A percentile compares a stretch with the other conserved stretches of the same genome.
Evolutionary conservation across 2,329 filamentous ascomycete genomes (phyloP).

Genomic region (Fusarium aywerte): DNA sequence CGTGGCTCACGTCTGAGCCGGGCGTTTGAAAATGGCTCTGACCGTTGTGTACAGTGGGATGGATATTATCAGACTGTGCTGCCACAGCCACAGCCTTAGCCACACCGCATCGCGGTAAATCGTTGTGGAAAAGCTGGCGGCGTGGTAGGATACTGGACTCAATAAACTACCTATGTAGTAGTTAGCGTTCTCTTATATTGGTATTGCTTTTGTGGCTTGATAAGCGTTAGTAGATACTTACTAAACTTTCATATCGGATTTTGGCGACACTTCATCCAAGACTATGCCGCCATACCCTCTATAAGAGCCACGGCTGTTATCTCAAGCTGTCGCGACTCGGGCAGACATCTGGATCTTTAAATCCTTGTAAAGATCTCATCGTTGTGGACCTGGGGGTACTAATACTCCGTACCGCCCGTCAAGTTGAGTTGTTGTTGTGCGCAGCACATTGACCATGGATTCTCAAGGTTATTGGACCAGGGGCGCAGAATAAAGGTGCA

Average conservation of each 20-base stretch:
- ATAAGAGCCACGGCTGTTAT: neutral
- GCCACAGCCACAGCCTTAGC: too few relatives aligned
- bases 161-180: neutral
- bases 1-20: neutral
- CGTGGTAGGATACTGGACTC: too few relatives aligned
- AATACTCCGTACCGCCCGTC: neutral
- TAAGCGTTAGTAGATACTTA: neutral
- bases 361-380: neutral
- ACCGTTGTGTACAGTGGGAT: too few relatives aligned
- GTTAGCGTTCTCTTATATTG: too few relatives aligned
- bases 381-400: neutral
- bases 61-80: too few relatives aligned
- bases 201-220: neutral
- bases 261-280: neutral
- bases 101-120: too few relatives aligned
- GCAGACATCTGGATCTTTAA: neutral
- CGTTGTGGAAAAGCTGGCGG: too few relatives aligned
- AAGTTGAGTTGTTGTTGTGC: neutral
- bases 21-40: neutral
- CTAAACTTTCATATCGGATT: neutral
- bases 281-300: neutral
- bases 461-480: neutral
- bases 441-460: neutral
- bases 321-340: neutral
- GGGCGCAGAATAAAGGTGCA: neutral